Evolutionary conservation across 192 early-diverging fungal species (phyloP), one percentile per base, ranked within the genome.

Genomic region (Linnemannia exigua): DNA sequence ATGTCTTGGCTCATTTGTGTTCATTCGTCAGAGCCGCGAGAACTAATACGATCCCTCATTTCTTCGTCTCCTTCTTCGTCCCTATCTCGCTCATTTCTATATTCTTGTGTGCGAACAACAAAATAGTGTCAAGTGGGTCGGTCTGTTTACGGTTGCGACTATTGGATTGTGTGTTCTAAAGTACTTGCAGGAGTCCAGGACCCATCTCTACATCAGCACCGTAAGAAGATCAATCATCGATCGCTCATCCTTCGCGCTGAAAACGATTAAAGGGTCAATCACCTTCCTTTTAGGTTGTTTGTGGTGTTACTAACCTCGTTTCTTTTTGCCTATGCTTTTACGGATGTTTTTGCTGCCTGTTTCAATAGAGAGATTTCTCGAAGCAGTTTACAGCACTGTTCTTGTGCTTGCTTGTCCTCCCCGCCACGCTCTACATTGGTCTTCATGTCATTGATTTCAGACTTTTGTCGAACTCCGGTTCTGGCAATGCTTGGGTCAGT

Each of bases 401-500:
- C 16, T 38, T 98, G 31, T 96, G 95, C 74, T 89, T 99, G 31
- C 95, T 99, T 46, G 83, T 94, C 41, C 52, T 97, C 20, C 98
- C 98, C 5, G 50, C 95, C 7, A 19, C 87, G 19, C 88, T 98
- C 17, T 99, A 99, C 77, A 74, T 97, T 46, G 90, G 93, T 6
- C 91, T 94, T 73, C 97, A 97, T 88, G 93, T 91, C 75, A 85
- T 99, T 50, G 98, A 99, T 87, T 99, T 99, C 89, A 82, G 80
- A 50, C 80, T 97, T 12, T 90, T 99, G 41, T 89, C 89, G 36
- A 91, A 93, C 46, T 91, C 91, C 46, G 98, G 98, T 28, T 94
- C 95, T n/a, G 98, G 98, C 35, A 96, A 98, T 87, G 92, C 91
- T 0, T 97, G 97, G 88, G 96, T 99, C 94, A 94, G 93, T 87